phyloP scores from a whole-genome alignment of 768 basidiomycete genomes.

The Psilocybe sp. region DNA sequence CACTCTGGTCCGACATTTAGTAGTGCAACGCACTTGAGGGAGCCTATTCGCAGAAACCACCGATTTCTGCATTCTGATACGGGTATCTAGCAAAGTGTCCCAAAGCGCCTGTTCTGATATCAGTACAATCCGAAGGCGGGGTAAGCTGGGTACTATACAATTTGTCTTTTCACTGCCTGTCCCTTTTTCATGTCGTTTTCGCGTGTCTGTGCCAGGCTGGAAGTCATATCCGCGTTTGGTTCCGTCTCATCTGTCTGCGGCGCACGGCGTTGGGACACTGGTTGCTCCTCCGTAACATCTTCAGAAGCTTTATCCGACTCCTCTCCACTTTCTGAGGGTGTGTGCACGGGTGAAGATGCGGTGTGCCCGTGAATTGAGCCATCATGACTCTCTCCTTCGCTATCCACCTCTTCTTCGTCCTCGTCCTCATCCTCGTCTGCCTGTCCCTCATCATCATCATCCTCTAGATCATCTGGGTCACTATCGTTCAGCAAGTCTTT shows the following conservation, averaged over 20 bases:
- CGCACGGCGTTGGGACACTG: slow-evolving; percentile 6
- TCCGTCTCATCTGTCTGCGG: slow-evolving; percentile 8
- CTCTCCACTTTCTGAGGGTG: slow-evolving; percentile 19
- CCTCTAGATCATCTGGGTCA: slow-evolving; percentile 27
- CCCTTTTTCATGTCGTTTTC: slow-evolving; percentile 81
- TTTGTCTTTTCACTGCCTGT: slow-evolving; percentile 76
- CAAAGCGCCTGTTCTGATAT: slow-evolving; percentile 59
- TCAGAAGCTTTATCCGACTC: slow-evolving; percentile 13
- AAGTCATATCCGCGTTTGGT: slow-evolving; percentile 41
- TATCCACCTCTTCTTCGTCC: slow-evolving; percentile 23
- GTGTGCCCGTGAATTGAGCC: slow-evolving; percentile 3
- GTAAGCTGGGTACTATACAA: slow-evolving; percentile 46
- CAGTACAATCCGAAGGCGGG: neutral
- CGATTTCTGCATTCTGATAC: slow-evolving; percentile 89
- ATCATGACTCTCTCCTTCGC: slow-evolving; percentile 10
- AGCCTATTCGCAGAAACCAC: slow-evolving; percentile 62
- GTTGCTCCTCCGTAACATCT: slow-evolving; percentile 2
- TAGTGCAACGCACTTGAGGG: slow-evolving; percentile 46
- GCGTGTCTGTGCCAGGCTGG: slow-evolving; percentile 53
- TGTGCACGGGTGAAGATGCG: neutral
- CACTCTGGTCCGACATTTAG: neutral
- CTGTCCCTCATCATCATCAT: slow-evolving; percentile 23
- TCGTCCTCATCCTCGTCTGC: slow-evolving; percentile 15
- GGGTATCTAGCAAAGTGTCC: slow-evolving; percentile 85
- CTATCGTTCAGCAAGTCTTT: slow-evolving; percentile 49